Conservation (phyloP, 345 rosid genomes). For the Chamaenerion angustifolium region DNA sequence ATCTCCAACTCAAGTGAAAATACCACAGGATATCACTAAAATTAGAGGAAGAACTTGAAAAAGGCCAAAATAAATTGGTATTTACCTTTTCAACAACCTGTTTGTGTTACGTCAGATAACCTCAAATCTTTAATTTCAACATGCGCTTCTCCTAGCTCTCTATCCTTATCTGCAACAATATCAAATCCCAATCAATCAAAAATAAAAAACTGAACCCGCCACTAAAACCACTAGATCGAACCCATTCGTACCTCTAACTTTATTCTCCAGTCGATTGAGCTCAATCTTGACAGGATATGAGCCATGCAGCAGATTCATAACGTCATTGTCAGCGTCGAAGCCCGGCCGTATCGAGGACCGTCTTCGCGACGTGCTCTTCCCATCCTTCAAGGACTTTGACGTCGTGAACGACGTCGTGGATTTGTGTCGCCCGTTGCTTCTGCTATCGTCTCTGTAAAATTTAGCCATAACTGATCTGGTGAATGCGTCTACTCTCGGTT, state of each 20-base stretch:
- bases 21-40: background rate
- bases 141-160: constrained; percentile 81
- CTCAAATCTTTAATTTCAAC: constrained; percentile 82
- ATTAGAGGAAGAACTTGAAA: background rate
- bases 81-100: constrained; percentile 95
- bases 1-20: background rate
- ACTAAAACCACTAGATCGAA: constrained; percentile 49
- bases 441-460: constrained; percentile 20
- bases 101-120: constrained; percentile 73
- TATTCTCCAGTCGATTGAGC: constrained; percentile 92
- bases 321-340: constrained; percentile 89
- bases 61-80: too few relatives aligned
- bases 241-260: constrained; percentile 78
- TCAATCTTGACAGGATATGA: constrained; percentile 98
- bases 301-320: constrained; percentile 77
- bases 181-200: constrained; percentile 5
- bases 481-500: constrained; percentile 3
- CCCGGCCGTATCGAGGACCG: constrained; percentile 53
- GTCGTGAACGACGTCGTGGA: constrained; percentile 25
- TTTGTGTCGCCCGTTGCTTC: constrained; percentile 12
- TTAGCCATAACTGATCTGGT: constrained; percentile 42
- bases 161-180: constrained; percentile 61
- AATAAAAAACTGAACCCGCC: constrained; percentile 9
- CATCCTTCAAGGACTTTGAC: constrained; percentile 61
- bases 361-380: constrained; percentile 54